A percentile compares a stretch with the other conserved stretches of the same genome.
phyloP scores from a whole-genome alignment of 2,329 filamentous ascomycete species.

The Arthrobotrys sphaeroides region DNA sequence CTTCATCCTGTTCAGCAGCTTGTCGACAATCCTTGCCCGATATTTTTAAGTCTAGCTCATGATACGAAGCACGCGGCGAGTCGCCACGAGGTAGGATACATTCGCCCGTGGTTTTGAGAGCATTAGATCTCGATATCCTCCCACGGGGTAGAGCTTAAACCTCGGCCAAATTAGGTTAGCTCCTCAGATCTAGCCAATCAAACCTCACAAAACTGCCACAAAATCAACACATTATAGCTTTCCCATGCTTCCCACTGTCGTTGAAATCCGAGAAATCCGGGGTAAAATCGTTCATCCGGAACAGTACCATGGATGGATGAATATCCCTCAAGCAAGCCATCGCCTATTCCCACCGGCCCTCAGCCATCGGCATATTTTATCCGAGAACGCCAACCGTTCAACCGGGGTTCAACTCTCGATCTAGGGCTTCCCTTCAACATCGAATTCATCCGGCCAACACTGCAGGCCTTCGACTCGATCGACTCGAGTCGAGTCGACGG shows the following conservation, averaged over 20 bases:
- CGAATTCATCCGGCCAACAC: conserved; percentile 2
- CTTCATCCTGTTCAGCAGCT: not conserved
- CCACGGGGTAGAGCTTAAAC: too few species aligned
- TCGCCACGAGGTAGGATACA: not conserved
- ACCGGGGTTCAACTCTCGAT: too few species aligned
- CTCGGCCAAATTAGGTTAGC: not conserved
- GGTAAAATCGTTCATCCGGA: conserved; percentile 4
- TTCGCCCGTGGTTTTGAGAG: not conserved
- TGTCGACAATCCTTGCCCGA: too few species aligned
- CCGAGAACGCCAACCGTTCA: not conserved
- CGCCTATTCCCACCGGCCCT: not conserved
- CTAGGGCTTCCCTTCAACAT: not conserved
- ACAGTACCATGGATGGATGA: not conserved
- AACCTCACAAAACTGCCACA: not conserved
- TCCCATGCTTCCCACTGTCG: too few species aligned
- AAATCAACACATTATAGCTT: not conserved
- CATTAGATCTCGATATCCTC: not conserved
- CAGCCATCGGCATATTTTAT: not conserved
- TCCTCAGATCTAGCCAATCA: not conserved
- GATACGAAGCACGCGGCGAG: not conserved
- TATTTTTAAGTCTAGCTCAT: too few species aligned
- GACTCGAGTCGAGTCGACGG: too few species aligned
- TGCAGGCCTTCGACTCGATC: too few species aligned
- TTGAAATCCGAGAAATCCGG: not conserved
- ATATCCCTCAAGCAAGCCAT: not conserved